phyloP scores from a whole-genome alignment of 345 rosid genomes.

The Toxicodendron radicans region DNA sequence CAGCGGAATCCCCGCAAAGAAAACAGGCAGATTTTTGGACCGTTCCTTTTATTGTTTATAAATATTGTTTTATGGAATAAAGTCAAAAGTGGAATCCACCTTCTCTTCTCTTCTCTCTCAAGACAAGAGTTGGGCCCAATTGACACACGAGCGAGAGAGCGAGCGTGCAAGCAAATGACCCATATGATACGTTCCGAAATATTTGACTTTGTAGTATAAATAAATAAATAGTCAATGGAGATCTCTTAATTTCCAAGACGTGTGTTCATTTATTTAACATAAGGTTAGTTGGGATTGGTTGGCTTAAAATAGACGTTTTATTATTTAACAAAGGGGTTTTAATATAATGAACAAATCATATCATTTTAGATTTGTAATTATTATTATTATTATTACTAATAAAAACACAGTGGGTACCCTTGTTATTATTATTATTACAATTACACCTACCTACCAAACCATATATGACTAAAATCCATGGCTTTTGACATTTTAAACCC shows the following conservation, averaged over 20 bases:
- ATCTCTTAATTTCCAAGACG: background rate
- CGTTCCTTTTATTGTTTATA: slow-evolving; percentile 18
- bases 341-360: slow-evolving; percentile 8
- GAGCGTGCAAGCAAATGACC: too few relatives aligned
- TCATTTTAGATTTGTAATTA: too few relatives aligned
- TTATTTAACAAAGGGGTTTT: too few relatives aligned
- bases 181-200: background rate
- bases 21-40: slow-evolving; percentile 40
- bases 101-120: too few relatives aligned
- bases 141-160: too few relatives aligned
- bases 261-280: background rate
- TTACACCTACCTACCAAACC: slow-evolving; percentile 22
- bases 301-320: slow-evolving; percentile 17
- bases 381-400: too few relatives aligned
- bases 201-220: slow-evolving; percentile 11
- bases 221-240: background rate
- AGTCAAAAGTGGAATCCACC: too few relatives aligned
- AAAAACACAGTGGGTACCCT: background rate
- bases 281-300: slow-evolving; percentile 12
- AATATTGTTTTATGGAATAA: too few relatives aligned
- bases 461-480: background rate
- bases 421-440: background rate
- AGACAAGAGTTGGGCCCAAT: too few relatives aligned
- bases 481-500: slow-evolving; percentile 18
- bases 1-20: slow-evolving; percentile 50